Percentiles rank a stretch among this genome's conserved stretches.
These are phyloP conservation scores for Tephrocybe sp. DNA, from an alignment of 768 basidiomycete species.

Conservation along the genomic window DNA sequence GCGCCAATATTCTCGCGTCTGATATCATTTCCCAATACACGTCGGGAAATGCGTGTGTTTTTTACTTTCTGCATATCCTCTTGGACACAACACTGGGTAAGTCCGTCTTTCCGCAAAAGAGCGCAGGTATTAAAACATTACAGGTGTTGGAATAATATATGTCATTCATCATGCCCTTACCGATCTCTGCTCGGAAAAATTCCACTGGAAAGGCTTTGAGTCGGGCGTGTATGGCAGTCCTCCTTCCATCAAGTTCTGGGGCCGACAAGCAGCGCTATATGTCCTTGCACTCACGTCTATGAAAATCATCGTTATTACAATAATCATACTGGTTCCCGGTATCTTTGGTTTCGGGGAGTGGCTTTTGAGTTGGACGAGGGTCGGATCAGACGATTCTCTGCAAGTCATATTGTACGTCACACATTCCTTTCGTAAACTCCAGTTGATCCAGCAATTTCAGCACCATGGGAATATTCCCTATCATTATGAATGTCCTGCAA, in stretches of 20 bases:
- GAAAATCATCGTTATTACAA: slow-evolving; percentile 85
- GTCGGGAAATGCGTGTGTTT: slow-evolving; percentile 83
- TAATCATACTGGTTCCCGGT: slow-evolving; percentile 71
- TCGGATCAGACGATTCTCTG: slow-evolving; percentile 59
- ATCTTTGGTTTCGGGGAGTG: slow-evolving; percentile 82
- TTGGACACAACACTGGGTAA: slow-evolving; percentile 89
- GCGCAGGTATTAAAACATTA: neutral
- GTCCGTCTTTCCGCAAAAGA: slow-evolving; percentile 20
- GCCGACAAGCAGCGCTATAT: slow-evolving; percentile 79
- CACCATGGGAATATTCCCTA: slow-evolving; percentile 91
- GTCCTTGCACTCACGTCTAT: slow-evolving; percentile 78
- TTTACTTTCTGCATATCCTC: slow-evolving; percentile 91
- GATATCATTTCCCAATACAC: slow-evolving; percentile 69
- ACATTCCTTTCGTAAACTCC: neutral
- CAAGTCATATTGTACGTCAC: slow-evolving; percentile 79
- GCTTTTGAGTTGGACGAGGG: slow-evolving; percentile 77
- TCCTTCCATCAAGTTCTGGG: slow-evolving; percentile 72
- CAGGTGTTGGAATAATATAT: slow-evolving; percentile 86
- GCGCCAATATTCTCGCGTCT: slow-evolving; percentile 77
- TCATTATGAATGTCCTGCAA: slow-evolving; percentile 85
- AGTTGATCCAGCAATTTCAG: slow-evolving; percentile 33
- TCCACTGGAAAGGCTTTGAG: slow-evolving; percentile 74
- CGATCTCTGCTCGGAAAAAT: slow-evolving; percentile 59
- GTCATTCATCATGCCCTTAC: slow-evolving; percentile 65
- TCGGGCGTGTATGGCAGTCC: slow-evolving; percentile 90